These are phyloP conservation scores for Liquidambar formosana DNA, from an alignment of 164 flowering plant genomes.

Conservation along the genomic window DNA sequence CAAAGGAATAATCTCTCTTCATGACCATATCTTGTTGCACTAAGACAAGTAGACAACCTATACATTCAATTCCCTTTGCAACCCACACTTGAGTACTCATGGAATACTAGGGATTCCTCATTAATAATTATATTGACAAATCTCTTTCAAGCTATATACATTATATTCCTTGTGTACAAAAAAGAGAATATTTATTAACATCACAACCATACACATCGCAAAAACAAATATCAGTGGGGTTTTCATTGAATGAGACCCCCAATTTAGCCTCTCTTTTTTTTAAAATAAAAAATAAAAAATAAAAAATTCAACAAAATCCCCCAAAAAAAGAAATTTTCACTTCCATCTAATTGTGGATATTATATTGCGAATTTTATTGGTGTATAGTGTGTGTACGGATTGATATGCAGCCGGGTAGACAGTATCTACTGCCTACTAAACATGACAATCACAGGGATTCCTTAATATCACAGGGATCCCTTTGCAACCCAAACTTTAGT, in stretches of 20 bases:
- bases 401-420: background rate
- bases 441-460: background rate
- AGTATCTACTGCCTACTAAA: background rate
- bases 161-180: too few species aligned
- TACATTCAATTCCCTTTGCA: background rate
- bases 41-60: background rate
- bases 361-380: too few species aligned
- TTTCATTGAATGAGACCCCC: too few species aligned
- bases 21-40: constrained; percentile 2
- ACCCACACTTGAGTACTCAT: background rate
- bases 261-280: too few species aligned
- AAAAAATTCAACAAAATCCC: too few species aligned
- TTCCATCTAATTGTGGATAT: too few species aligned
- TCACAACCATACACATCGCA: too few species aligned
- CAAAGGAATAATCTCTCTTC: background rate
- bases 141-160: background rate
- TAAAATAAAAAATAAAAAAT: too few species aligned
- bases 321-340: too few species aligned
- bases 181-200: too few species aligned
- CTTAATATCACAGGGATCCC: too few species aligned
- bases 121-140: background rate
- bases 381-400: background rate
- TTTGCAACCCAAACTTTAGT: background rate
- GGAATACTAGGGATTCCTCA: background rate
- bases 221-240: too few species aligned